phyloP scores from a whole-genome alignment of 2,329 filamentous ascomycete species.

The Aureobasidium namibiae region DNA sequence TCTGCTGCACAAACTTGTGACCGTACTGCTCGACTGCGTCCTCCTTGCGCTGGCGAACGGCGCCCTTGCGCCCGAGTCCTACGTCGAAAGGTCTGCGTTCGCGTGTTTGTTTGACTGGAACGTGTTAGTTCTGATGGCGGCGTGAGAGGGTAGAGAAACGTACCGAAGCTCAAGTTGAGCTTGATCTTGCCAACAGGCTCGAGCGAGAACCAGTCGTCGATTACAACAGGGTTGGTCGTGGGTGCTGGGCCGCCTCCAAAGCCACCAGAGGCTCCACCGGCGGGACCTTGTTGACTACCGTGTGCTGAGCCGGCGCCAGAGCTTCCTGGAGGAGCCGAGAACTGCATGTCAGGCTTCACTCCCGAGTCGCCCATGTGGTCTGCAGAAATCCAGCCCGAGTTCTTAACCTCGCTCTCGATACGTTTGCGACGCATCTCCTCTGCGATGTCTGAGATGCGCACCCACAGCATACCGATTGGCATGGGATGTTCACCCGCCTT shows the following conservation, averaged over 20 bases:
- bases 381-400: constrained; percentile 92
- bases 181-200: constrained; percentile 92
- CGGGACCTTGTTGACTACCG: constrained; percentile 27
- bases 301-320: constrained; percentile 24
- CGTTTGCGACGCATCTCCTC: constrained; percentile 97
- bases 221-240: constrained; percentile 49
- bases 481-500: constrained; percentile 82
- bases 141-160: constrained; percentile 16
- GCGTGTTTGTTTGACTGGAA: constrained; percentile 69
- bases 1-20: constrained; percentile 96
- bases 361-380: constrained; percentile 71
- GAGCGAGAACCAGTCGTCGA: constrained; percentile 94
- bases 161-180: constrained; percentile 76
- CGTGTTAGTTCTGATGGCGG: not conserved
- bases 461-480: constrained; percentile 92
- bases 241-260: constrained; percentile 33
- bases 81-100: constrained; percentile 76
- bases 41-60: constrained; percentile 94
- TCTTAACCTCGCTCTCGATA: constrained; percentile 92
- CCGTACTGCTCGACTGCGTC: constrained; percentile 98
- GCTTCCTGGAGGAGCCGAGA: constrained; percentile 40
- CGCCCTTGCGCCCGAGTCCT: constrained; percentile 88
- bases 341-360: constrained; percentile 45
- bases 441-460: constrained; percentile 91
- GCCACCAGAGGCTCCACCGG: constrained; percentile 23